phyloP scores from a whole-genome alignment of 192 early-diverging fungal genomes.

The Powellomyces hirtus region DNA sequence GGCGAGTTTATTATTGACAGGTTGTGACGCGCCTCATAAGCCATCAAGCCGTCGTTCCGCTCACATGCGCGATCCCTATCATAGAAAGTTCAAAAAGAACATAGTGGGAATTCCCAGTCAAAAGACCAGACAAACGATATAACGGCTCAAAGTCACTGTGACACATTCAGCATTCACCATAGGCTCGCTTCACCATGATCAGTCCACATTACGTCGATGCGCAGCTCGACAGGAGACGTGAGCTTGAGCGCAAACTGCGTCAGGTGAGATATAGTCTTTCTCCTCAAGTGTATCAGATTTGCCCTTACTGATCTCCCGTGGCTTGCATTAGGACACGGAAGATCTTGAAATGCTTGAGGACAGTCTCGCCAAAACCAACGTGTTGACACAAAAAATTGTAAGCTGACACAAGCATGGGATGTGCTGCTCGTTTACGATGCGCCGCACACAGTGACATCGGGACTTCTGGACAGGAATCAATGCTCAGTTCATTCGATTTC shows the following conservation, averaged over 20 bases:
- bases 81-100: too few relatives aligned
- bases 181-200: not conserved
- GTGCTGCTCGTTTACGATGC: too few relatives aligned
- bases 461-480: constrained; percentile 56
- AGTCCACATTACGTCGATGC: constrained; percentile 16
- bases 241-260: constrained; percentile 35
- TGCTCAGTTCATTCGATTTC: constrained; percentile 74
- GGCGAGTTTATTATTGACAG: too few relatives aligned
- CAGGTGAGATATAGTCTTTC: not conserved
- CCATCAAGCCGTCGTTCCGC: too few relatives aligned
- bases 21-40: too few relatives aligned
- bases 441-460: too few relatives aligned
- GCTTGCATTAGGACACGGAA: constrained; percentile 41
- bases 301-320: not conserved
- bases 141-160: too few relatives aligned
- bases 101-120: too few relatives aligned
- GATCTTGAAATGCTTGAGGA: constrained; percentile 52
- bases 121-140: too few relatives aligned
- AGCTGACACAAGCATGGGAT: too few relatives aligned
- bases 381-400: constrained; percentile 55
- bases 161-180: too few relatives aligned
- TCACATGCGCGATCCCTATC: too few relatives aligned
- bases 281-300: not conserved
- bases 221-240: constrained; percentile 25
- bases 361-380: constrained; percentile 48